phyloP scores from a whole-genome alignment of 2,329 filamentous ascomycete genomes.

The Diaporthe sp. region DNA sequence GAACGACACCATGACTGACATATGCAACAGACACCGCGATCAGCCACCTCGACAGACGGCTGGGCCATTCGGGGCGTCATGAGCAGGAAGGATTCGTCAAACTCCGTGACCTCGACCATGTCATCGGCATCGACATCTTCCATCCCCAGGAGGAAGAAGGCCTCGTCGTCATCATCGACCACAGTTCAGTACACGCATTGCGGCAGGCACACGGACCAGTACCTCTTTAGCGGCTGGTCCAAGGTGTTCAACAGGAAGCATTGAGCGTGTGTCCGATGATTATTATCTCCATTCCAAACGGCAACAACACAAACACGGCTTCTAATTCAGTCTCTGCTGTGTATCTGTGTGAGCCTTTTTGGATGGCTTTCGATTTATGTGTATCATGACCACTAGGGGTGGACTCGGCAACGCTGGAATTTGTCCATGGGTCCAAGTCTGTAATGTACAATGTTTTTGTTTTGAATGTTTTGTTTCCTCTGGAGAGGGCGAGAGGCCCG shows the following conservation, averaged over 20 bases:
- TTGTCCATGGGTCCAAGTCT: background rate
- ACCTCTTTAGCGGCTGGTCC: slow-evolving; percentile 61
- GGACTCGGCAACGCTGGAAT: background rate
- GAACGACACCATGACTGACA: background rate
- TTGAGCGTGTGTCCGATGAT: background rate
- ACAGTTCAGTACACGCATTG: slow-evolving; percentile 68
- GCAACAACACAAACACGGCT: background rate
- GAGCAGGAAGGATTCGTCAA: slow-evolving; percentile 28
- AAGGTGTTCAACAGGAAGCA: slow-evolving; percentile 54
- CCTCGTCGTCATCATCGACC: slow-evolving; percentile 52
- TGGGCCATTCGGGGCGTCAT: background rate
- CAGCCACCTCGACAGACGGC: background rate
- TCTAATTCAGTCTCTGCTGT: background rate
- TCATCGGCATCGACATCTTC: slow-evolving; percentile 28
- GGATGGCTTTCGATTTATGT: background rate
- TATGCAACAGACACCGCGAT: slow-evolving; percentile 25
- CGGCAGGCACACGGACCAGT: slow-evolving; percentile 67
- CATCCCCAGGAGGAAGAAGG: slow-evolving; percentile 30
- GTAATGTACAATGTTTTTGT: background rate
- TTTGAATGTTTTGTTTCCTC: background rate
- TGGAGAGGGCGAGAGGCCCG: background rate
- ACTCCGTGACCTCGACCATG: slow-evolving; percentile 28
- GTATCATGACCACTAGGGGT: background rate
- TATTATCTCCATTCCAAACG: no score
- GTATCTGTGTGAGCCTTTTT: background rate